These are phyloP conservation scores for Pythium periplocum DNA, from an alignment of 352 stramenopile species.

Conservation along the genomic window DNA sequence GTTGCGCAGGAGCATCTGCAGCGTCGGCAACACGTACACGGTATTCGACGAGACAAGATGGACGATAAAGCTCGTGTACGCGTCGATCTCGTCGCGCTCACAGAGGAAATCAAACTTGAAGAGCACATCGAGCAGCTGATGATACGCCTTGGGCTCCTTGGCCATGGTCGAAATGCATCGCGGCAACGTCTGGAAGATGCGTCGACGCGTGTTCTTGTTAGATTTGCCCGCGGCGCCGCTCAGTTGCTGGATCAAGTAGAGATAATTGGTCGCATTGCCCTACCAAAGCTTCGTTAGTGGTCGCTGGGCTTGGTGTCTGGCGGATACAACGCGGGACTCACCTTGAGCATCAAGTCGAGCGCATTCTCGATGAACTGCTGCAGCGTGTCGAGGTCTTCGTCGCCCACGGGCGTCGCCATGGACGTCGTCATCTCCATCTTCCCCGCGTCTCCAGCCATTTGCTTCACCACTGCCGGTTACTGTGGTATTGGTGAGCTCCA, in stretches of 20 bases:
- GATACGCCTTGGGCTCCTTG: constrained; percentile 64
- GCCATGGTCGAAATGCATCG: constrained; percentile 72
- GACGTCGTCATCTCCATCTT: too few relatives aligned
- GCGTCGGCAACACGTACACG: constrained; percentile 69
- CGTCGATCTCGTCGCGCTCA: constrained; percentile 48
- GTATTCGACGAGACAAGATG: constrained; percentile 83
- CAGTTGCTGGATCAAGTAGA: constrained; percentile 67
- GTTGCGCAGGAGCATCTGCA: constrained; percentile 83
- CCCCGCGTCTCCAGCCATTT: too few relatives aligned
- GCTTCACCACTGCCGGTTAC: too few relatives aligned
- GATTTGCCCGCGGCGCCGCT: constrained; percentile 27
- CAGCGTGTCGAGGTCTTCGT: constrained; percentile 65
- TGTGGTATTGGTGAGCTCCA: too few relatives aligned
- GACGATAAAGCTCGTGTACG: constrained; percentile 68
- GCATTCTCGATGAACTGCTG: constrained; percentile 84
- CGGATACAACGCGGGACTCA: constrained; percentile 6
- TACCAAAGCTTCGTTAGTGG: constrained; percentile 7
- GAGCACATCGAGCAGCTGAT: constrained; percentile 65
- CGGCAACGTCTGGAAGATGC: constrained; percentile 70
- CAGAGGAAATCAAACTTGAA: constrained; percentile 78
- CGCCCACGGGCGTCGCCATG: constrained; percentile 7
- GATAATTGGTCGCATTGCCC: constrained; percentile 79
- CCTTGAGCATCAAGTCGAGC: constrained; percentile 75
- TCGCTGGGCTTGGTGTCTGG: neutral
- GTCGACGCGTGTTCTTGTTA: constrained; percentile 40